Evolutionary conservation across 83 land plant species (phyloP).

Genomic region (Thuja plicata): DNA sequence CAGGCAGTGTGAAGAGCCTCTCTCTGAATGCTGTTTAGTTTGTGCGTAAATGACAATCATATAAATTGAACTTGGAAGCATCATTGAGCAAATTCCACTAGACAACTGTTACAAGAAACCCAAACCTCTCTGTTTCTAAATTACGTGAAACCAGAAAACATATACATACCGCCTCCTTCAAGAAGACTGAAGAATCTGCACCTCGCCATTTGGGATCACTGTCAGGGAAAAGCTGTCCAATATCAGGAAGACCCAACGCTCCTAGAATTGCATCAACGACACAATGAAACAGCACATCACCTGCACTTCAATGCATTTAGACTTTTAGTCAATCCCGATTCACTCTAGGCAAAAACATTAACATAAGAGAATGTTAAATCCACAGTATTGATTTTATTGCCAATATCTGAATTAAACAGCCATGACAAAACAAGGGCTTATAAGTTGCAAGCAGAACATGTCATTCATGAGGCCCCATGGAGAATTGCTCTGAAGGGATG

Average conservation of each 20-base stretch:
- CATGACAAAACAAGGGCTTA: neutral
- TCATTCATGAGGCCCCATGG: neutral
- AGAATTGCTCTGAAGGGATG: neutral
- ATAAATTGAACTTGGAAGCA: neutral
- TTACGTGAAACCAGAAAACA: neutral
- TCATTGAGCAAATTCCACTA: neutral
- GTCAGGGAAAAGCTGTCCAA: slow-evolving; percentile 97
- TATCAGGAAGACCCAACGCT: slow-evolving; percentile 92
- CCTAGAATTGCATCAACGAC: slow-evolving; percentile 98
- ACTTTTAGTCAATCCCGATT: neutral
- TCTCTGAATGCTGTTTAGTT: neutral
- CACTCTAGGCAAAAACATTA: neutral
- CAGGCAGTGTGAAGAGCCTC: neutral
- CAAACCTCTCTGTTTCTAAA: neutral
- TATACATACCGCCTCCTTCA: slow-evolving; percentile 85
- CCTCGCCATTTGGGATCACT: slow-evolving; percentile 93
- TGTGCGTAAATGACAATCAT: neutral
- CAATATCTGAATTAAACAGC: neutral
- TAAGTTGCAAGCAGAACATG: neutral
- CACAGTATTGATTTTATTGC: neutral
- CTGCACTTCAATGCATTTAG: slow-evolving; percentile 37
- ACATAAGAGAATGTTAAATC: neutral
- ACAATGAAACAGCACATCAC: slow-evolving; percentile 96
- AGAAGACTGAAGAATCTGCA: slow-evolving; percentile 84
- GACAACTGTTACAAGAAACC: neutral